phyloP scores from a whole-genome alignment of 257 asterid species.

The Nicotiana undulata region DNA sequence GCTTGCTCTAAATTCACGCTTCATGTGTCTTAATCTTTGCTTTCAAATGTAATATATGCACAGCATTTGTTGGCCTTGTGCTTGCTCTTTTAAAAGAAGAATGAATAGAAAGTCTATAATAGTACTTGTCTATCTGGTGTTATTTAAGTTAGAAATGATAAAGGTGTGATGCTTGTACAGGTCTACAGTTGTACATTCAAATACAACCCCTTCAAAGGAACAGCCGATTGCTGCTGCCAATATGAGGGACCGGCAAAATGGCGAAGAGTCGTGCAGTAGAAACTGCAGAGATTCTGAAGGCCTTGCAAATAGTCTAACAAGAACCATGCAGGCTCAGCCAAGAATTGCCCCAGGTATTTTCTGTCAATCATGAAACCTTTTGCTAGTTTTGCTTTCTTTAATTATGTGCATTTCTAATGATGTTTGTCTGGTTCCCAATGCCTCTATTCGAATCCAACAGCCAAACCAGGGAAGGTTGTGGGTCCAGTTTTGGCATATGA shows the following conservation, averaged over 20 bases:
- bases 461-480: slow-evolving; percentile 59
- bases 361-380: background rate
- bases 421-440: background rate
- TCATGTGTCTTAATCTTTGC: background rate
- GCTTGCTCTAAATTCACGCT: background rate
- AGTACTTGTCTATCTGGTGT: background rate
- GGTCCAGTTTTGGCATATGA: slow-evolving; percentile 42
- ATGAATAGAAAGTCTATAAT: background rate
- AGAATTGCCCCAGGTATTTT: slow-evolving; percentile 51
- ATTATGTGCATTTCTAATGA: background rate
- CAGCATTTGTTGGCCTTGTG: background rate
- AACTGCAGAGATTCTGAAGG: slow-evolving; percentile 43
- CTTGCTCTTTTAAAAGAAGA: background rate
- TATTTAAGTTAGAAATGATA: background rate
- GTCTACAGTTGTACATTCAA: slow-evolving; percentile 71
- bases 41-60: background rate
- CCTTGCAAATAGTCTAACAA: slow-evolving; percentile 33
- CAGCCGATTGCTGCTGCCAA: slow-evolving; percentile 24
- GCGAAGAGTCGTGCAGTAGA: slow-evolving; percentile 41
- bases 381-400: background rate
- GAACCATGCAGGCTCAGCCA: slow-evolving; percentile 48
- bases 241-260: slow-evolving; percentile 35
- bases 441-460: slow-evolving; percentile 21
- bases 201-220: slow-evolving; percentile 40
- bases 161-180: slow-evolving; percentile 18